Conservation (phyloP, 108 stramenopile species). For the Stephanodiscus minutulus region DNA sequence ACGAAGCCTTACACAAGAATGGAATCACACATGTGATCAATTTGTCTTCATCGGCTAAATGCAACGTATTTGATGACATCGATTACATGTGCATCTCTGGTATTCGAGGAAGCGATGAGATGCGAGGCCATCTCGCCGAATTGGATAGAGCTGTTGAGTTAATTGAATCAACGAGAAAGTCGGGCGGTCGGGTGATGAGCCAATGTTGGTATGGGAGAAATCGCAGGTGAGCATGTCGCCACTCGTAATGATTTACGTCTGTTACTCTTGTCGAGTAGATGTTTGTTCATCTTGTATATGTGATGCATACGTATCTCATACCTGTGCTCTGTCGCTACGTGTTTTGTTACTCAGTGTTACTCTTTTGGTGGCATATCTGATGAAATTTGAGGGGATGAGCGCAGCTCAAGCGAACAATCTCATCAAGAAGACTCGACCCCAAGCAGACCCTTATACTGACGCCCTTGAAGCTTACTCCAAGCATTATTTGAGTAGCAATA, state of each 20-base stretch:
- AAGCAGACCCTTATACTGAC: constrained; percentile 27
- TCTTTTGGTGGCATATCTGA: constrained; percentile 32
- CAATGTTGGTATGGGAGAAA: constrained; percentile 43
- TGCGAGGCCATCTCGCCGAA: background rate
- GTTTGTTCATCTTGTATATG: no score
- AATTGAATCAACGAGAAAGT: constrained; percentile 17
- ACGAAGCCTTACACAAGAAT: constrained; percentile 3
- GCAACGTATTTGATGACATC: constrained; percentile 24
- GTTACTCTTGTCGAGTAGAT: no score
- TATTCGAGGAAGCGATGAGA: background rate
- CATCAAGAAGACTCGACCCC: constrained; percentile 18
- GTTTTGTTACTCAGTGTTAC: constrained; percentile 13
- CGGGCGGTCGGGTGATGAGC: constrained; percentile 22
- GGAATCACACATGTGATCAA: constrained; percentile 32
- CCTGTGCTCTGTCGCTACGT: background rate
- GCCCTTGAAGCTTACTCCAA: constrained; percentile 5
- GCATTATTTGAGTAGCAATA: background rate
- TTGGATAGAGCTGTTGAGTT: constrained; percentile 26
- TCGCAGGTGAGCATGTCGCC: constrained; percentile 6
- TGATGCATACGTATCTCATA: background rate
- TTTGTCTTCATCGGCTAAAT: constrained; percentile 16
- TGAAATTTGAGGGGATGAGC: constrained; percentile 33
- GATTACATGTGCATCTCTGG: constrained; percentile 24
- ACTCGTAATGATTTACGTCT: background rate
- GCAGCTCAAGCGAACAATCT: constrained; percentile 17